Evolutionary conservation across 495 filamentous ascomycete species (phyloP), one percentile per base, ranked within the genome.

Genomic region (Lentithecium fluviatile): DNA sequence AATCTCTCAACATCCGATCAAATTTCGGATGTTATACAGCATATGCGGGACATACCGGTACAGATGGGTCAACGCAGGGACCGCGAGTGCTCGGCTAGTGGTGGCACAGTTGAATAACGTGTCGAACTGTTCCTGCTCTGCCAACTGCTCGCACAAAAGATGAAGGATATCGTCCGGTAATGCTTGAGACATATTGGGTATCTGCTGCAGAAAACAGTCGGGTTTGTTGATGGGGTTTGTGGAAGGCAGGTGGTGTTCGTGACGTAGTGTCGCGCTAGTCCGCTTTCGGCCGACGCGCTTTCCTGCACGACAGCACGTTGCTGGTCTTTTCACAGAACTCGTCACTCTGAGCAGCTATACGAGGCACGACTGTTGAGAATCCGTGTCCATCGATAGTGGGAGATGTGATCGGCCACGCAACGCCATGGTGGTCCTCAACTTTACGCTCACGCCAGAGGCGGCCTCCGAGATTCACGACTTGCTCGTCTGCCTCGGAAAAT

Each of bases 401-500:
- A 5, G 40, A 50, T 50, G 46, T 29, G 1, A 1, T 1, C 29
- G 29, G 64, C 50, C 34, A 19, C 46, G 19, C 47, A 26, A 26
- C 12, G 62, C 10, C 12, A 93, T 90, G 88, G 78, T 86, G 7
- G 78, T 83, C n/a, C 73, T 96, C 20, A 84, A 82, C 46, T 91
- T 97, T 65, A 88, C 89, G 0, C 76, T 98, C 36, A 83, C 78
- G 45, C 89, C 91, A 32, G 82, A 87, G 51, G 88, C 88, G 8
- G 79, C 93, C 20, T 76, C 82, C 25, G 82, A 81, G 54, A 73
- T 98, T 17, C 90, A 97, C 67, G 90, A 97, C 72, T 80, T 83
- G 10, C 80, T 98, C n/a, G 74, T 83, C 50, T 97, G 94, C 72
- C 82, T 98, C 25, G 80, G 85, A 47, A 97, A 94, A 76, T 97